These are phyloP conservation scores for Naegleria lovaniensis DNA, from an alignment of 208 protist species.

Conservation along the genomic window DNA sequence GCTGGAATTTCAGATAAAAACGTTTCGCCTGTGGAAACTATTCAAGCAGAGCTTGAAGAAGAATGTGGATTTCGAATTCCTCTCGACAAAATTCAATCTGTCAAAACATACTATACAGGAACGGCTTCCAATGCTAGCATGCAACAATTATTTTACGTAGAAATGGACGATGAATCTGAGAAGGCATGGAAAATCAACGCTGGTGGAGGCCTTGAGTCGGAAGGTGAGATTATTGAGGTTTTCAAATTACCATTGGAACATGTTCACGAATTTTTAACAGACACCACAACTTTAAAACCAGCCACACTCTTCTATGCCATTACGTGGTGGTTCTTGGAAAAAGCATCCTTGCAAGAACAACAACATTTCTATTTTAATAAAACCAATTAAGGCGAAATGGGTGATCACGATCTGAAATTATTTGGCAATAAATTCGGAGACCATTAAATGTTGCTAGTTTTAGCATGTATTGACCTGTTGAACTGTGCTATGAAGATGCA, in stretches of 20 bases:
- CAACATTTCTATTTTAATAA: not conserved
- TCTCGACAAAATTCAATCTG: not conserved
- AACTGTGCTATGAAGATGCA: too few species aligned
- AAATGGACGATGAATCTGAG: not conserved
- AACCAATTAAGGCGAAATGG: too few species aligned
- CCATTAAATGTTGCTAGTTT: too few species aligned
- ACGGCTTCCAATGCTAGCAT: not conserved
- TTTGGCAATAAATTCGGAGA: too few species aligned
- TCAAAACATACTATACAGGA: not conserved
- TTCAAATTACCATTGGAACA: not conserved
- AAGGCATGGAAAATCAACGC: not conserved
- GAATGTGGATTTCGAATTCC: slow-evolving; percentile 13
- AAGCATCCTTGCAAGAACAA: not conserved
- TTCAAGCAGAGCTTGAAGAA: not conserved
- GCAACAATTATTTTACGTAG: not conserved
- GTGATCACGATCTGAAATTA: too few species aligned
- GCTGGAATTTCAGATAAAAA: not conserved
- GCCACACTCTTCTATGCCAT: not conserved
- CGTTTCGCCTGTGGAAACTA: not conserved
- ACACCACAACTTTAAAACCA: not conserved
- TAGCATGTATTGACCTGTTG: too few species aligned
- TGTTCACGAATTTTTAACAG: not conserved
- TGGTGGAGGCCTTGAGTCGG: not conserved
- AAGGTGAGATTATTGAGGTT: not conserved
- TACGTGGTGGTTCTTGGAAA: not conserved